Evolutionary conservation across 768 basidiomycete species (phyloP).

Genomic region (Glaciozyma antarctica): DNA sequence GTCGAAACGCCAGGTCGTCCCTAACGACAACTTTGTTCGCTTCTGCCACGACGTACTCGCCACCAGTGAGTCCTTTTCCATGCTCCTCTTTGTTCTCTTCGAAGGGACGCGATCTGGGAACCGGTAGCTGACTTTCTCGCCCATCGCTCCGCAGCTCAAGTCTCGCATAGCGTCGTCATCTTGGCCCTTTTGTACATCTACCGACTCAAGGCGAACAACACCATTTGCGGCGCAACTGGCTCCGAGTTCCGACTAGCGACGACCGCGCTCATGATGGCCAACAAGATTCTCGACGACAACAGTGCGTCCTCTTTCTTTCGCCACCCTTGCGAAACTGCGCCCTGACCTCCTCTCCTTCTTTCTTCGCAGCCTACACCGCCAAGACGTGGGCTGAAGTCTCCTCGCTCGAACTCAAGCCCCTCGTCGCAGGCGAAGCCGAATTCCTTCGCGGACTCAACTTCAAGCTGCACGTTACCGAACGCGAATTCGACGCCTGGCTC

Average conservation of each 20-base stretch:
- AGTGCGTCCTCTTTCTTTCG: conserved; percentile 50
- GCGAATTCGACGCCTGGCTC: conserved; percentile 19
- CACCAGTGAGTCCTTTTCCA: conserved; percentile 13
- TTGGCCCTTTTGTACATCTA: conserved; percentile 84
- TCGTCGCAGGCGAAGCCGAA: conserved; percentile 86
- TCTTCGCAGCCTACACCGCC: conserved; percentile 81
- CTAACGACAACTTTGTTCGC: conserved; percentile 7
- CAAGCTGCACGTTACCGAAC: conserved; percentile 54
- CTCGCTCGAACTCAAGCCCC: conserved; percentile 66
- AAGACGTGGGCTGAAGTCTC: conserved; percentile 94
- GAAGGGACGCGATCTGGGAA: not conserved
- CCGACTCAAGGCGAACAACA: conserved; percentile 66
- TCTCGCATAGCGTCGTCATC: conserved; percentile 85
- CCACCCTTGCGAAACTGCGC: not conserved
- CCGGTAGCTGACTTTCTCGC: conserved; percentile 66
- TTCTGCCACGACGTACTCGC: conserved; percentile 24
- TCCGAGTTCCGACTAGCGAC: conserved; percentile 84
- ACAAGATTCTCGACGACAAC: conserved; percentile 78
- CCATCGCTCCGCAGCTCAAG: conserved; percentile 80
- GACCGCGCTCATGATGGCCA: conserved; percentile 85
- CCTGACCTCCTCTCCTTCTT: not conserved
- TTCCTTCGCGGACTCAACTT: conserved; percentile 76
- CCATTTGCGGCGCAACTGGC: conserved; percentile 61
- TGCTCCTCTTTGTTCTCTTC: not conserved
- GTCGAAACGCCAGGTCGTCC: conserved; percentile 12